A percentile compares a stretch with the other conserved stretches of the same genome.
Conservation (phyloP, 768 basidiomycete species). For the Boletus rubescentipes region DNA sequence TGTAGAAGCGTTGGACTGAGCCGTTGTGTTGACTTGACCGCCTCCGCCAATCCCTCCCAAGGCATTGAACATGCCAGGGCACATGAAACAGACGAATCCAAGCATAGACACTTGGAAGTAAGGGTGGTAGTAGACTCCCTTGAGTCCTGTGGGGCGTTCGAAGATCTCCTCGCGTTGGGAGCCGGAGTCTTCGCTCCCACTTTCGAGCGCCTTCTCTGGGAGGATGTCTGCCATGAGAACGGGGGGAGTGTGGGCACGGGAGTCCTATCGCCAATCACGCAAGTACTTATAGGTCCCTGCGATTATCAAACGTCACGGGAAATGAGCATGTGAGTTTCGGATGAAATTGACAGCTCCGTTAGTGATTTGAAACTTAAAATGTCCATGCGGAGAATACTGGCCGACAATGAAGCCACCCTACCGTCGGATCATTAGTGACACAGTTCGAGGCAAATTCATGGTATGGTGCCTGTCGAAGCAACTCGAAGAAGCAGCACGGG, state of each 20-base stretch:
- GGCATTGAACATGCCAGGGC: slow-evolving; percentile 73
- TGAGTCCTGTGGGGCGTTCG: slow-evolving; percentile 50
- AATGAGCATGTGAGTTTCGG: slow-evolving; percentile 16
- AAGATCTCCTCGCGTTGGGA: slow-evolving; percentile 33
- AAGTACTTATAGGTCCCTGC: slow-evolving; percentile 13
- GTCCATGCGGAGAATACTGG: not conserved
- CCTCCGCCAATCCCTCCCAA: slow-evolving; percentile 78
- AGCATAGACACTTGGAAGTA: slow-evolving; percentile 49
- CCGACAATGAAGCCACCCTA: not conserved
- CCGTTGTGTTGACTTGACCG: slow-evolving; percentile 65
- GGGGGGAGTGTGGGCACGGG: not conserved
- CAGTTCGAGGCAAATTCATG: not conserved
- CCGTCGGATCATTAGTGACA: not conserved
- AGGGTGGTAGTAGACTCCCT: slow-evolving; percentile 58
- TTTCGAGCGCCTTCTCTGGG: slow-evolving; percentile 23
- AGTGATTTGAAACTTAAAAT: not conserved
- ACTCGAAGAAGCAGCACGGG: no score
- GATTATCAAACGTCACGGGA: not conserved
- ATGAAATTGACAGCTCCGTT: slow-evolving; percentile 6
- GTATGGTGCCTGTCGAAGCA: no score
- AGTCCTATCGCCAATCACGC: not conserved
- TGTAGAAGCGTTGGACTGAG: slow-evolving; percentile 67
- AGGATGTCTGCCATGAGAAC: slow-evolving; percentile 16
- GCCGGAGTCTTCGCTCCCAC: slow-evolving; percentile 30
- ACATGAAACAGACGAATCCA: slow-evolving; percentile 65